Base-by-base conservation (phyloP, 345 rosid genomes). In the Eucalyptus regnans region DNA sequence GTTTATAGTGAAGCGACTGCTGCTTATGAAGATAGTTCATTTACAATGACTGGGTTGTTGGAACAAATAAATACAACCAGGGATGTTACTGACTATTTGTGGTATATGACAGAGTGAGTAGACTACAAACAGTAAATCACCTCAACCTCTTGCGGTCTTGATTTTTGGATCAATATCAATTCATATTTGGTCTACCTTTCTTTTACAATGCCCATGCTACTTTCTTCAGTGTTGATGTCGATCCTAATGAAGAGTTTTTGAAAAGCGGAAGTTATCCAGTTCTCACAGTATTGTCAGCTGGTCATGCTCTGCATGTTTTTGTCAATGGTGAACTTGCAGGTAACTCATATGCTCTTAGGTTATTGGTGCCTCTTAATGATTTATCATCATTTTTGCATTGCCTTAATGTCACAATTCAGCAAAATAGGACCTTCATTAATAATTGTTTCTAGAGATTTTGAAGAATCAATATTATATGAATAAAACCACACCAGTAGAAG, bases 51-150 rank as follows among this genome's bases (percentile, higher is more conserved):
- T 7, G 99, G 99, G 86, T 95, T 98, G 95, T 89, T 98, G 93
- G 99, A 97, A 92, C 99, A 98, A 95, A 94, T 98, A 88, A 98
- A 98, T 91, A 94, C 96, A 86, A 98, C 99, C 48, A 93, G 99
- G 91, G 99, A 98, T 92, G 90, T 58, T 86, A 90, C 99, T 7
- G 99, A 98, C 90, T 98, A 98, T 91, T 91, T 98, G 94, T 98
- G 99, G 99, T 98, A 96, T 93, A 93, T 93, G 91, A 98, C 99
- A 90, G 99, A 97, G 99, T 98, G 90, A 96, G 99, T 95, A 90
- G 90, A 64, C 88, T 49, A 50, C 83, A 48, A 86, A 44, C 88
- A 64, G 37, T 90, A 56, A 50, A 31, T 25, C 5, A 9, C 66
- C 46, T 41, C 68, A 52, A 27, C 60, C 29, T 31, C 48, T 58